These are phyloP conservation scores for Pleurotus eryngii DNA, from an alignment of 768 basidiomycete genomes.

Conservation along the genomic window DNA sequence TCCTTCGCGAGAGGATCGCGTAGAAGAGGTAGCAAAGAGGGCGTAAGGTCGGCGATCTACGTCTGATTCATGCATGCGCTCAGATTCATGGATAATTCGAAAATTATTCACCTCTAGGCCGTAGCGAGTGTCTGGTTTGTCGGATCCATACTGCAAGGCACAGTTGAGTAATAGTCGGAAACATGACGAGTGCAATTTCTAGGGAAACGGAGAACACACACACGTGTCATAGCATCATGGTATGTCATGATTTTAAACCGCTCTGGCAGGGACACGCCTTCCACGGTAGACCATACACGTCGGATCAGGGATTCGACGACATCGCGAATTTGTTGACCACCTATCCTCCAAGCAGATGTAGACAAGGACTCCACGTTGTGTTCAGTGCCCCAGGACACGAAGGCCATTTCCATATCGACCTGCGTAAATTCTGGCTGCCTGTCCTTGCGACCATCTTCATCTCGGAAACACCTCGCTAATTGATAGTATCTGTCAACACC, in stretches of 20 bases:
- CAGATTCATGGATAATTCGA: slow-evolving; percentile 10
- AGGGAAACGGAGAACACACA: slow-evolving; percentile 32
- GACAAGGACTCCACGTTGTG: slow-evolving; percentile 14
- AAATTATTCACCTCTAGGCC: slow-evolving; percentile 64
- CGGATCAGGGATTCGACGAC: slow-evolving; percentile 74
- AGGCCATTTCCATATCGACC: slow-evolving; percentile 95
- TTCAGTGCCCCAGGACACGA: slow-evolving; percentile 73
- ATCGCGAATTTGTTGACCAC: slow-evolving; percentile 77
- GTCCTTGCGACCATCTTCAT: slow-evolving; percentile 93
- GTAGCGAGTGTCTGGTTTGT: slow-evolving; percentile 93
- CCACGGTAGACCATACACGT: slow-evolving; percentile 70
- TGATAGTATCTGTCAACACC: slow-evolving; percentile 90
- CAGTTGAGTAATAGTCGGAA: slow-evolving; percentile 18
- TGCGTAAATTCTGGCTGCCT: slow-evolving; percentile 97
- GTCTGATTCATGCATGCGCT: slow-evolving; percentile 13
- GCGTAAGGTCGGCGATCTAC: slow-evolving; percentile 45
- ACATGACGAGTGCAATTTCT: slow-evolving; percentile 9
- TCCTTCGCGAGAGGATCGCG: slow-evolving; percentile 24
- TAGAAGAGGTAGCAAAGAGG: slow-evolving; percentile 30
- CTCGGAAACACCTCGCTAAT: slow-evolving; percentile 91
- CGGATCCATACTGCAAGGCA: slow-evolving; percentile 74
- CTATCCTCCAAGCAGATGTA: slow-evolving; percentile 67
- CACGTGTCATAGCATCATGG: slow-evolving; percentile 83
- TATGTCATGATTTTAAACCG: slow-evolving; percentile 85
- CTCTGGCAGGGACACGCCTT: slow-evolving; percentile 57